Conservation (phyloP, 73 alveolate genomes). For the Effrenium voratum region DNA sequence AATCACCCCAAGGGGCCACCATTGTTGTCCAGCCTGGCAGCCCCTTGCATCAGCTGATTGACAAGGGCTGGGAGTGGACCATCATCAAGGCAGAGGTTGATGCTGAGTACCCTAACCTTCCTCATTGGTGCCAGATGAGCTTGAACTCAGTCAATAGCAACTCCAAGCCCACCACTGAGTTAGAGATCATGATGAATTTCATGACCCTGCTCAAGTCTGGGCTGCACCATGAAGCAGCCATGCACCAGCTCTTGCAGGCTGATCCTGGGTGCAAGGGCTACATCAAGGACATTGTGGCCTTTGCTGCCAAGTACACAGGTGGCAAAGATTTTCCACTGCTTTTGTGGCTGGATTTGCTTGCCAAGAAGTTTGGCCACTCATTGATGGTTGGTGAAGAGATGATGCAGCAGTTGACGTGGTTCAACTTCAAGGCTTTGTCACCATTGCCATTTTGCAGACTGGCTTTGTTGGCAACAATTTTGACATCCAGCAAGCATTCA, state of each 20-base stretch:
- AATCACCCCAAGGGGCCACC: not conserved
- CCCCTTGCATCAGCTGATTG: not conserved
- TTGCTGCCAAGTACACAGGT: conserved; percentile 4
- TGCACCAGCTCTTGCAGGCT: not conserved
- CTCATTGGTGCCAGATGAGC: not conserved
- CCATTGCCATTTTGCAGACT: too few relatives aligned
- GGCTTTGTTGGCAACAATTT: conserved; percentile 17
- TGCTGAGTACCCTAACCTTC: not conserved
- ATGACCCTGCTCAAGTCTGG: not conserved
- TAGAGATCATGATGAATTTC: conserved; percentile 19
- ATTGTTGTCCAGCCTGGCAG: not conserved
- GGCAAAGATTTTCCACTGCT: conserved; percentile 13
- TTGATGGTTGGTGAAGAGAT: conserved; percentile 8
- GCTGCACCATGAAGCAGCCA: not conserved
- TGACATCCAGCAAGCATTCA: not conserved
- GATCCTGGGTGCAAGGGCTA: not conserved
- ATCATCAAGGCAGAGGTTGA: not conserved
- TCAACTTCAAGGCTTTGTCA: conserved; percentile 13
- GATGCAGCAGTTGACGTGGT: not conserved
- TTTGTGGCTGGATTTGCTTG: conserved; percentile 19
- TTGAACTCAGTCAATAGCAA: conserved; percentile 28
- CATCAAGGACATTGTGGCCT: not conserved
- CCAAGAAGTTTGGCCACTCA: not conserved
- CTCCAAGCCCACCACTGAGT: not conserved
- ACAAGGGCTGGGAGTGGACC: conserved; percentile 6